phyloP scores from a whole-genome alignment of 306 rosid genomes.

The Prosopis cineraria region DNA sequence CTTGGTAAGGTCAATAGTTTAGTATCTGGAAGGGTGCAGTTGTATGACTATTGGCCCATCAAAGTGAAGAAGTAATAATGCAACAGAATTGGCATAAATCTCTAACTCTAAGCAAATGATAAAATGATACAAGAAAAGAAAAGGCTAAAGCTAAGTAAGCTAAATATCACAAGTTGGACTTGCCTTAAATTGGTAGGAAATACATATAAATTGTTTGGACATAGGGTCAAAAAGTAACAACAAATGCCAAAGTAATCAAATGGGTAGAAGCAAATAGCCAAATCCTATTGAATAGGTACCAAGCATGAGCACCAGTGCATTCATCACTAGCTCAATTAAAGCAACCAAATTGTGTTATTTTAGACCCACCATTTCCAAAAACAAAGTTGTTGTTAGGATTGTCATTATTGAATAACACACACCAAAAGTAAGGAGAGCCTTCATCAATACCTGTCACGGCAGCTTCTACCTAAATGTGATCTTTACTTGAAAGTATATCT shows the following conservation, averaged over 20 bases:
- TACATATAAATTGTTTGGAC: too few species aligned
- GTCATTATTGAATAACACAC: conserved; percentile 83
- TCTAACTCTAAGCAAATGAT: too few species aligned
- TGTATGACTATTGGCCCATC: too few species aligned
- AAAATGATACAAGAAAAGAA: too few species aligned
- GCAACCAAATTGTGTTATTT: conserved; percentile 70
- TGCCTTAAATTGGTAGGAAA: too few species aligned
- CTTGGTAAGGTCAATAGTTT: too few species aligned
- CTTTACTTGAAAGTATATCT: conserved; percentile 66
- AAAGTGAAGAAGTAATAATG: too few species aligned
- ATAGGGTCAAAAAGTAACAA: neutral
- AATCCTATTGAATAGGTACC: conserved; percentile 39
- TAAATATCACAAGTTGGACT: too few species aligned
- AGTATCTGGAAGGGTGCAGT: too few species aligned
- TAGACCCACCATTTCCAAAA: conserved; percentile 67
- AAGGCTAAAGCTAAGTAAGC: too few species aligned
- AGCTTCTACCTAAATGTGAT: conserved; percentile 87
- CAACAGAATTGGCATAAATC: too few species aligned
- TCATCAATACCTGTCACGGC: conserved; percentile 83
- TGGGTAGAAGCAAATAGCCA: conserved; percentile 38
- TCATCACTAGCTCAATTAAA: conserved; percentile 69
- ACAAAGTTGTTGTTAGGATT: conserved; percentile 61
- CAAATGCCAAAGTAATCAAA: conserved; percentile 33
- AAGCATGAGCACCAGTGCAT: conserved; percentile 45
- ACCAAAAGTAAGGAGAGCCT: conserved; percentile 88